Evolutionary conservation across 1,284 basidiomycete genomes (phyloP).

Genomic region (Leccinum variabile): DNA sequence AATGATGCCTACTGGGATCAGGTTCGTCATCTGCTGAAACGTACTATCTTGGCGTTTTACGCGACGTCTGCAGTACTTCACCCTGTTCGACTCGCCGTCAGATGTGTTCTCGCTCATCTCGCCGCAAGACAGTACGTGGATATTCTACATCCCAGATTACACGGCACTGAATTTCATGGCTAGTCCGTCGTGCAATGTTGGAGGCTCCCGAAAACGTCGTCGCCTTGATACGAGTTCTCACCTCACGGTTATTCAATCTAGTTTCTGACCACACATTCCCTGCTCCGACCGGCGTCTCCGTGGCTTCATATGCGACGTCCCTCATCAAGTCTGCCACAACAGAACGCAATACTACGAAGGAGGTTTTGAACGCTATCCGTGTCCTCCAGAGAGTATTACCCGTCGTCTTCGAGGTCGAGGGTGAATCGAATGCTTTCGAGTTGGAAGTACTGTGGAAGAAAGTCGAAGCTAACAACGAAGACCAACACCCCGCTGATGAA

Average conservation of each 20-base stretch:
- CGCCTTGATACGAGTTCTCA: constrained; percentile 75
- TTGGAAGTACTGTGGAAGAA: constrained; percentile 73
- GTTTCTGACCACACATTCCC: constrained; percentile 85
- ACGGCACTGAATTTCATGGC: neutral
- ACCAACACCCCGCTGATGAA: constrained; percentile 30
- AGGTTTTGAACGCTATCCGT: constrained; percentile 85
- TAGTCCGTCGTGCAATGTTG: constrained; percentile 79
- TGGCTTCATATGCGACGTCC: constrained; percentile 67
- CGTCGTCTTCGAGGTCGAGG: constrained; percentile 81
- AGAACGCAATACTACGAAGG: constrained; percentile 72
- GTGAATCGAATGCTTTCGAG: constrained; percentile 69
- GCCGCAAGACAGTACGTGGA: constrained; percentile 74
- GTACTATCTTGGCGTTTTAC: constrained; percentile 10
- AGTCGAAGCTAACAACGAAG: constrained; percentile 46
- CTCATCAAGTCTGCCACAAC: constrained; percentile 57
- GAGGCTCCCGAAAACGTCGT: constrained; percentile 83
- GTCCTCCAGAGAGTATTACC: constrained; percentile 86
- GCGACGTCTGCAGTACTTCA: constrained; percentile 60
- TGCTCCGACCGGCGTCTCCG: constrained; percentile 48
- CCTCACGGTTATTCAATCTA: constrained; percentile 77
- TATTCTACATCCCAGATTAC: constrained; percentile 40
- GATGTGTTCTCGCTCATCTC: constrained; percentile 89
- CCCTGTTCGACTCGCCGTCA: constrained; percentile 81
- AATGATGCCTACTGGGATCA: constrained; percentile 84
- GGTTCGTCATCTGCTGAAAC: constrained; percentile 41